Base-by-base conservation (phyloP, 495 filamentous ascomycete species). In the Hyaloscypha bicolor region DNA sequence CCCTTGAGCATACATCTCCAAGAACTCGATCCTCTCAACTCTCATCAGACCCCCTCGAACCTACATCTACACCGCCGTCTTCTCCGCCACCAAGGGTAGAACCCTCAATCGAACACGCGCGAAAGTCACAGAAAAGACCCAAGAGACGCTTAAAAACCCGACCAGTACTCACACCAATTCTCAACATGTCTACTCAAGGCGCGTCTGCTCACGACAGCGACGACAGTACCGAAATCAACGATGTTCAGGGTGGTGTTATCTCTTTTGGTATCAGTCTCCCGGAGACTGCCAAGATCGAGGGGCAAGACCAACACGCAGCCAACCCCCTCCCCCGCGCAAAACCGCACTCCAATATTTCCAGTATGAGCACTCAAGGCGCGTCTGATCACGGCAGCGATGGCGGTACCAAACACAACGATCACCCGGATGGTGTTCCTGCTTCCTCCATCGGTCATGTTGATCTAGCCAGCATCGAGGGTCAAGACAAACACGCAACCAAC, bases 61-160 rank as follows among this genome's bases (percentile, higher is more conserved):
- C 51, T 32, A 35, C 53, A 21, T 68, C 60, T 11, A 62, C 65
- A 25, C 64, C 64, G n/a, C 65, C 62, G 9, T 61, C 56, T 8
- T 67, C 64, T n/a, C 55, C 33, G 0, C 56, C 55, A n/a, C 29
- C 60, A 3, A 25, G 12, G 11, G 42, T 48, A 35, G 22, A 35
- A 37, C 16, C 19, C 3, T 9, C 16, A 31, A 21, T 21, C 32
- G 53, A 30, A 48, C 21, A 39, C 22, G 16, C 37, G 5, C 39
- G 16, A 55, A 69, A 55, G 4, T 45, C 4, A 5, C 45, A n/a
- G 2, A n/a, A 42, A 21, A 58, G 57, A 62, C 42, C 37, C 30
- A 37, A 33, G 4, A 39, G 67, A 30, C 33, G 62, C 21, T 39
- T 69, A 16, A 65, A 31, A n/a, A 55, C 67, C 30, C 39, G 67